Base-by-base conservation (phyloP, 176 grass and related monocot species). In the Hyparrhenia diplandra region DNA sequence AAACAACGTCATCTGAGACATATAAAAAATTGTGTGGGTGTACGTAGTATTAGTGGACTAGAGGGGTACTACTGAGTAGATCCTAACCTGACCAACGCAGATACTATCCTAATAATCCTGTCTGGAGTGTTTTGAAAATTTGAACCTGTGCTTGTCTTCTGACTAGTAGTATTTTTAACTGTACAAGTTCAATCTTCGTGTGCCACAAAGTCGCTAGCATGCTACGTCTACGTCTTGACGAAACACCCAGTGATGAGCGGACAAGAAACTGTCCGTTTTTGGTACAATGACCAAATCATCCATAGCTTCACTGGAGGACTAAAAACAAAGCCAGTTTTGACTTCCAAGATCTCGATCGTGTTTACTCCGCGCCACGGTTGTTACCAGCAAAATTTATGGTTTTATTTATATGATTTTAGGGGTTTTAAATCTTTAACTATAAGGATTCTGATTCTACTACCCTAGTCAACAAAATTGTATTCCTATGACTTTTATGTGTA, bases 1-100 rank as follows among this genome's bases (percentile, higher is more conserved):
- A 27, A 79, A 18, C 55, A 37, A 25, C 29, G 37, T 55, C 35
- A 8, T 62, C 41, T 10, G 32, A 28, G 52, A 80, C n/a, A n/a
- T n/a, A 17, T 63, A 40, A 59, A 67, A 87, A 73, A n/a, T n/a
- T 75, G n/a, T 4, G 4, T 32, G 71, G 71, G 47, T 69, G 64
- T 60, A 27, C n/a, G 5, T 16, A 51, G 47, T 51, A 51, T 18
- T 49, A 18, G 46, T n/a, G 46, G 46, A 49, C 47, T 51, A 51
- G 13, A 51, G n/a, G 17, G 47, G 17, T 5, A 47, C 17, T 4
- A 47, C 6, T 47, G 45, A 6, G 4, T 17, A 13, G 5, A 47
- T 47, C 45, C 14, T 47, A 47, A 51, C 47, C 5, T 20, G 17
- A 51, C 5, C 20, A 51, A 49, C 6, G 14, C 13, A 47, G 45